Conservation (phyloP, 2,329 filamentous ascomycete species). For the Monosporascus ibericus region DNA sequence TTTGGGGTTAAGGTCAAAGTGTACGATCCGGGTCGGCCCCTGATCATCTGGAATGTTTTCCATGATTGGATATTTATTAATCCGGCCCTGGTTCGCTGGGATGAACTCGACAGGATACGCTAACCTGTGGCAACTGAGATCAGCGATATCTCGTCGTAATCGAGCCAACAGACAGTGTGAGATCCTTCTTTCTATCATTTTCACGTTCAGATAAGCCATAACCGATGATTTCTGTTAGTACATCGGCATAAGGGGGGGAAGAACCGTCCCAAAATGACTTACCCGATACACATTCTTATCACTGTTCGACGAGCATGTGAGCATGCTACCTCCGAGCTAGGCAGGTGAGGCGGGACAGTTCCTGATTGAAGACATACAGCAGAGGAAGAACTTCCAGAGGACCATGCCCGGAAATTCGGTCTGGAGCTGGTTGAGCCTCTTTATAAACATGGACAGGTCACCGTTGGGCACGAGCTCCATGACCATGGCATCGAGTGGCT, state of each 20-base stretch:
- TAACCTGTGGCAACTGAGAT: not conserved
- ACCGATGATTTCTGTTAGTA: not conserved
- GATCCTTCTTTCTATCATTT: not conserved
- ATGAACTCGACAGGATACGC: constrained; percentile 5
- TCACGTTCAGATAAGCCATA: not conserved
- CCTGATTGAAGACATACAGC: constrained; percentile 5
- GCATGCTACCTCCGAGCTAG: not conserved
- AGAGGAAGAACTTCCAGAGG: constrained; percentile 12
- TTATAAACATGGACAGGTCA: constrained; percentile 5
- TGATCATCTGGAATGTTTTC: constrained; percentile 5
- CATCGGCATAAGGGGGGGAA: not conserved
- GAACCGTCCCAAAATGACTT: not conserved
- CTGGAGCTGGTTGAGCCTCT: not conserved
- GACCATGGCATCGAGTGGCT: constrained; percentile 2
- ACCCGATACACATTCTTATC: constrained; percentile 11
- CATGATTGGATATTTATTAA: not conserved
- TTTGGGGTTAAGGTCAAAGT: constrained; percentile 15
- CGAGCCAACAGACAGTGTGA: not conserved
- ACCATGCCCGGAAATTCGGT: constrained; percentile 6
- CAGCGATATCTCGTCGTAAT: not conserved
- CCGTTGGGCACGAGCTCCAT: constrained; percentile 12
- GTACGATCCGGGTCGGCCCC: constrained; percentile 5
- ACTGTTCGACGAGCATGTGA: constrained; percentile 5
- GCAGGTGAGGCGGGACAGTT: not conserved
- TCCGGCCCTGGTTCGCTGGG: not conserved